Evolutionary conservation across 2,329 filamentous ascomycete genomes (phyloP).

Genomic region (Colletotrichum sp.): DNA sequence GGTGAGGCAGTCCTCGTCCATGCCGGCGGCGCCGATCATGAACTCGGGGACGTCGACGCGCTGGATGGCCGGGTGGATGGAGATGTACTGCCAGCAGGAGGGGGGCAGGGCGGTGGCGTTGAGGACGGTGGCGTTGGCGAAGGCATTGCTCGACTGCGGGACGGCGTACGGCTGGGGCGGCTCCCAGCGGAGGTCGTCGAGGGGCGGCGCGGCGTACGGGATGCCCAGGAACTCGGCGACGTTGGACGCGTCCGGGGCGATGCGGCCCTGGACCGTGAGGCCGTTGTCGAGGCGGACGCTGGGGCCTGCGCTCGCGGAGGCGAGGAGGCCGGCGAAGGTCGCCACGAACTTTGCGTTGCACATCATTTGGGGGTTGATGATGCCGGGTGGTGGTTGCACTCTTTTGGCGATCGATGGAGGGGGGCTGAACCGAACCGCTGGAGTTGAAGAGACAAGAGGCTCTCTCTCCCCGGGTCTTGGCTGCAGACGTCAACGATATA

Average conservation of each 20-base stretch:
- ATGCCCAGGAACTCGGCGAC: constrained; percentile 37
- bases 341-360: constrained; percentile 10
- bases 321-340: constrained; percentile 9
- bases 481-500: background rate
- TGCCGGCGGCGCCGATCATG: constrained; percentile 17
- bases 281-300: constrained; percentile 11
- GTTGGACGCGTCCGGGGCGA: constrained; percentile 1
- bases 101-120: constrained; percentile 9
- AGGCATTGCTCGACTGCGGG: background rate
- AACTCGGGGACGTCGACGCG: constrained; percentile 19
- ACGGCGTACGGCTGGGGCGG: constrained; percentile 32
- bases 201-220: constrained; percentile 62
- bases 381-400: background rate
- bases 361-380: background rate
- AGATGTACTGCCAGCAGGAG: constrained; percentile 20
- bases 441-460: background rate
- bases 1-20: constrained; percentile 66
- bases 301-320: constrained; percentile 7
- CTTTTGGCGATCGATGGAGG: background rate
- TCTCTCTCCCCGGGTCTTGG: background rate
- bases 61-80: constrained; percentile 14
- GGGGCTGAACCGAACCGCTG: background rate
- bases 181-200: constrained; percentile 53
- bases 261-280: constrained; percentile 7
- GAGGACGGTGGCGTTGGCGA: constrained; percentile 8